phyloP scores from a whole-genome alignment of 805 yeast species.

The Candida tibetensis region DNA sequence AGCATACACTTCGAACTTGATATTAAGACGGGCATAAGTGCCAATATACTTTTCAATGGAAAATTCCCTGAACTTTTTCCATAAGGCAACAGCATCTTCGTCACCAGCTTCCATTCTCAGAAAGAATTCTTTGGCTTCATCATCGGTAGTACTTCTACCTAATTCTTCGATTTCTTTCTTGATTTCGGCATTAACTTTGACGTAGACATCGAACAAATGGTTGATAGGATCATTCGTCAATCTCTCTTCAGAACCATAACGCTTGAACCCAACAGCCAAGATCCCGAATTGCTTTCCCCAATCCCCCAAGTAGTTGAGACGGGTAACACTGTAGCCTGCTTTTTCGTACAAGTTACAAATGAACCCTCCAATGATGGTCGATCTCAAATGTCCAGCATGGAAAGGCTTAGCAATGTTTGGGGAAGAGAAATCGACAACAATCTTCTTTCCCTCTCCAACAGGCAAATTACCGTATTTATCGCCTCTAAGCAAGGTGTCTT shows the following conservation, averaged over 20 bases:
- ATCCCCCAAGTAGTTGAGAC: slow-evolving; percentile 96
- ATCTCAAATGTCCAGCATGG: slow-evolving; percentile 98
- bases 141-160: slow-evolving; percentile 51
- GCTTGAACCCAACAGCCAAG: slow-evolving; percentile 86
- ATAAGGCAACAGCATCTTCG: slow-evolving; percentile 65
- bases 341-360: slow-evolving; percentile 84
- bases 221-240: slow-evolving; percentile 80
- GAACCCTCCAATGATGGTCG: slow-evolving; percentile 97
- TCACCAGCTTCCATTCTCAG: slow-evolving; percentile 93
- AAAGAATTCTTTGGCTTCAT: slow-evolving; percentile 84
- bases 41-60: slow-evolving; percentile 81
- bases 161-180: slow-evolving; percentile 55
- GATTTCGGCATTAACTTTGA: slow-evolving; percentile 76
- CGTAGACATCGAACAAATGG: slow-evolving; percentile 94
- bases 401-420: slow-evolving; percentile 99
- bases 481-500: slow-evolving; percentile 61
- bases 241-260: slow-evolving; percentile 76
- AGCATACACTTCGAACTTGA: slow-evolving; percentile 81
- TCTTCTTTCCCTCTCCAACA: slow-evolving; percentile 62
- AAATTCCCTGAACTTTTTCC: slow-evolving; percentile 88
- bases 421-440: slow-evolving; percentile 87
- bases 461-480: slow-evolving; percentile 72
- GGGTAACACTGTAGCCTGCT: slow-evolving; percentile 86
- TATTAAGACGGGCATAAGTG: slow-evolving; percentile 91
- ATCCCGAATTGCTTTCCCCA: slow-evolving; percentile 99